Evolutionary conservation across 2,329 filamentous ascomycete genomes (phyloP).

Genomic region (Mycosphaerelloides madeirae): DNA sequence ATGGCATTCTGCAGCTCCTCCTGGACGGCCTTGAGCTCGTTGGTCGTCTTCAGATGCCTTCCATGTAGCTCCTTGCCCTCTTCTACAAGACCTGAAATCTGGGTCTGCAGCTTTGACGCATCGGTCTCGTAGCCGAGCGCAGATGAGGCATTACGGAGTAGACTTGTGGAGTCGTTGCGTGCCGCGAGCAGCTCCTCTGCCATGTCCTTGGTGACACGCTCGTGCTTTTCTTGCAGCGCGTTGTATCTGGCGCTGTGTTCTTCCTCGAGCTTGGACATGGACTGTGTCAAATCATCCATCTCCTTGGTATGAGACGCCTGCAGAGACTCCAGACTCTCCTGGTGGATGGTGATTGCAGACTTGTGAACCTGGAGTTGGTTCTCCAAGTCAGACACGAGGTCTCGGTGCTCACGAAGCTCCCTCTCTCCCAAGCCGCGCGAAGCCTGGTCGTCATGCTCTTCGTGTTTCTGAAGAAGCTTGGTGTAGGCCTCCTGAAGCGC

Average conservation of each 20-base stretch:
- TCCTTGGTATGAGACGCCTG: constrained; percentile 52
- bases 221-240: constrained; percentile 35
- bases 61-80: constrained; percentile 42
- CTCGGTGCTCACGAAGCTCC: constrained; percentile 48
- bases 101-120: constrained; percentile 37
- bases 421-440: constrained; percentile 50
- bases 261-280: constrained; percentile 41
- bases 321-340: constrained; percentile 50
- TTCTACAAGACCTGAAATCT: constrained; percentile 42
- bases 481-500: constrained; percentile 70
- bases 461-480: constrained; percentile 61
- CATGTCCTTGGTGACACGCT: constrained; percentile 38
- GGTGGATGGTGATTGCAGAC: constrained; percentile 50
- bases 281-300: constrained; percentile 58
- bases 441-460: constrained; percentile 55
- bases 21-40: constrained; percentile 39
- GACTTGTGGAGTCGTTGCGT: constrained; percentile 54
- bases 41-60: constrained; percentile 40
- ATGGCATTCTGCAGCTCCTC: constrained; percentile 41
- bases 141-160: constrained; percentile 59
- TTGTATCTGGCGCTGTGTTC: constrained; percentile 32
- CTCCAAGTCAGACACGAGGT: constrained; percentile 53
- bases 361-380: constrained; percentile 55
- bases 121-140: constrained; percentile 61
- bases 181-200: constrained; percentile 58